Evolutionary conservation across 2,329 filamentous ascomycete genomes (phyloP), one percentile per base, ranked within the genome.

Genomic region (Diplodia mutila): DNA sequence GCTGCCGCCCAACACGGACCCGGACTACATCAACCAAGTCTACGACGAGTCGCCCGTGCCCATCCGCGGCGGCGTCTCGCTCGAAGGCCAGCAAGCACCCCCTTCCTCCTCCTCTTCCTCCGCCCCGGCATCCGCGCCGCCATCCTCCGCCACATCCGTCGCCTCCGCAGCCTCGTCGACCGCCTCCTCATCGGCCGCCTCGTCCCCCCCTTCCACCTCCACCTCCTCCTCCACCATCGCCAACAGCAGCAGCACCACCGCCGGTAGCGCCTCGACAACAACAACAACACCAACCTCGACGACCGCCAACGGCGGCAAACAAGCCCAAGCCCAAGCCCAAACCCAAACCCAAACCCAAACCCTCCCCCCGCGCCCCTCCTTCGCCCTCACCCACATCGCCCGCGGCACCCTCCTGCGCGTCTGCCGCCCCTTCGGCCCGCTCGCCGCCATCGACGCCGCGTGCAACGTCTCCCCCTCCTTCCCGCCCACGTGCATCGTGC

Each of bases 301-400:
- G 32, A 11, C 32, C 51, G 32, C 18, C 32, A 1, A 7, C 32
- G 3, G 7, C 9, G 11, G 4, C 29, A 29, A 29, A 29, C 3
- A 29, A 29, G 29, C n/a, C n/a, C n/a, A n/a, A n/a, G n/a, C n/a
- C n/a, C n/a, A 29, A 29, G 4, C 29, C 29, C 29, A 29, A 29
- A 29, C 29, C 29, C 29, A 3, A 3, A 29, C 29, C 29, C 29
- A 29, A 29, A 29, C 29, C 29, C 29, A 29, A 7, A 29, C 48
- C 21, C 39, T 37, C 51, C 76, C 78, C 18, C 75, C 79, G 0
- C 74, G 81, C 21, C 75, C 78, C 32, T 79, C 79, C 0, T 83
- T 79, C 63, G 80, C 80, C 0, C 73, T 82, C 29, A 80, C 78
- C 6, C 80, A 81, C 67, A 81, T 83, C 29, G 78, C 78, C 8